These are phyloP conservation scores for Rhizopus delemar DNA, from an alignment of 371 early-diverging fungal genomes.

Conservation along the genomic window DNA sequence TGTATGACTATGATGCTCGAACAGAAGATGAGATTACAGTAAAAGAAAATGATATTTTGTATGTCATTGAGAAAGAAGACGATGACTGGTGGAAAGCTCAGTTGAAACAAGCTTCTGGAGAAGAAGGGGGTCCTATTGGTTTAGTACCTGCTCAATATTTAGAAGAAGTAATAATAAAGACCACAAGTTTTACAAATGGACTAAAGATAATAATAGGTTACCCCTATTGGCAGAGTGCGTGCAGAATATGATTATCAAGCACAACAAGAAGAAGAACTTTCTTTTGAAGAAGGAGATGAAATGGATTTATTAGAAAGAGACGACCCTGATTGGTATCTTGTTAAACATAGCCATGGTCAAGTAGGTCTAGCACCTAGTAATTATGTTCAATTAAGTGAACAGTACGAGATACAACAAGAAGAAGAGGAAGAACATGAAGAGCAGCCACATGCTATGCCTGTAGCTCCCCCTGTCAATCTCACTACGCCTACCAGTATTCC, in stretches of 20 bases:
- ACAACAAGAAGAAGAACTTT: constrained; percentile 75
- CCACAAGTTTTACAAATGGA: not conserved
- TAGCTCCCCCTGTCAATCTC: not conserved
- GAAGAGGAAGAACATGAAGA: constrained; percentile 12
- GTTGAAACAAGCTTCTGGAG: constrained; percentile 49
- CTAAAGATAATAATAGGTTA: constrained; percentile 17
- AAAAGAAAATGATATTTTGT: constrained; percentile 74
- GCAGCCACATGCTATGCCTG: constrained; percentile 8
- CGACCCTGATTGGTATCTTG: constrained; percentile 83
- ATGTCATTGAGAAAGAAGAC: constrained; percentile 74
- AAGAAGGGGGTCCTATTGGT: constrained; percentile 59
- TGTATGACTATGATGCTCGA: constrained; percentile 77
- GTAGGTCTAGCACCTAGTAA: constrained; percentile 78
- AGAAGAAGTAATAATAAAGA: constrained; percentile 53
- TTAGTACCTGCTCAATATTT: constrained; percentile 80
- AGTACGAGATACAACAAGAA: constrained; percentile 4
- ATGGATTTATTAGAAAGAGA: constrained; percentile 72
- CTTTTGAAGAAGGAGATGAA: constrained; percentile 74
- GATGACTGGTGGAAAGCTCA: constrained; percentile 82
- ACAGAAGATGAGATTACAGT: constrained; percentile 87
- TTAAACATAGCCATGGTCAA: constrained; percentile 53
- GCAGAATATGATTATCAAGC: constrained; percentile 83
- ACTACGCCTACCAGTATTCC: not conserved
- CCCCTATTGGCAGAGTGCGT: constrained; percentile 56
- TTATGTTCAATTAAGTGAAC: constrained; percentile 62